A percentile compares a stretch with the other conserved stretches of the same genome.
Evolutionary conservation across 202 grass and related monocot genomes (phyloP).

Genomic region (Carex sylvatica): DNA sequence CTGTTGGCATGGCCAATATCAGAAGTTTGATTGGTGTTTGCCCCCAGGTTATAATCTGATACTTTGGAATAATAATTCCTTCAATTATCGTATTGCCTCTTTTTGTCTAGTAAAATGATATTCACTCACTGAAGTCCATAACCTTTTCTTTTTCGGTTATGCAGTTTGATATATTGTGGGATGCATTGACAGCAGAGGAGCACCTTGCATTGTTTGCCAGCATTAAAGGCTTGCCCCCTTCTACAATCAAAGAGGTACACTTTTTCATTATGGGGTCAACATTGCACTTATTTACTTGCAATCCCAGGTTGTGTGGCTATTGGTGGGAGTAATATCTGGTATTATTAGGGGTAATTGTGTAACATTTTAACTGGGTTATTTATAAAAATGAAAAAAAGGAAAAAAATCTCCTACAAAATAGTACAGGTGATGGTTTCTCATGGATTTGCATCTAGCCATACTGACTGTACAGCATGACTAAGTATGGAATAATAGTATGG

Average conservation of each 20-base stretch:
- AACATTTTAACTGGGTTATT: not conserved
- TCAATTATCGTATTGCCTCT: constrained; percentile 3
- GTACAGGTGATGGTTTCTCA: not conserved
- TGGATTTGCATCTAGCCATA: not conserved
- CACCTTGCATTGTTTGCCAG: constrained; percentile 91
- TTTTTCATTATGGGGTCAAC: constrained; percentile 15
- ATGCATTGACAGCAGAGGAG: constrained; percentile 80
- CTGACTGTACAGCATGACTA: not conserved
- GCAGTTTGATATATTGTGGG: constrained; percentile 98
- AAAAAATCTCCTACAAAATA: not conserved
- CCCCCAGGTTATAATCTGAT: constrained; percentile 54
- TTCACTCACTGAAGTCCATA: constrained; percentile 7
- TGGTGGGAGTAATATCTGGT: not conserved
- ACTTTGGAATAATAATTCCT: not conserved
- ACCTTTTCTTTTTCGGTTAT: constrained; percentile 15
- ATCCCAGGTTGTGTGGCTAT: not conserved
- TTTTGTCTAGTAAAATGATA: not conserved
- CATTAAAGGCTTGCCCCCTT: constrained; percentile 78
- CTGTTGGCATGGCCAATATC: constrained; percentile 77
- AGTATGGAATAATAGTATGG: no score
- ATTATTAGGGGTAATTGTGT: not conserved
- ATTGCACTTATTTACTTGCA: constrained; percentile 17
- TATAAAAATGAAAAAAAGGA: not conserved
- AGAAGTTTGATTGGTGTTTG: constrained; percentile 93
- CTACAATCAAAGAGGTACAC: constrained; percentile 70